Evolutionary conservation across 768 basidiomycete species (phyloP), one percentile per base, ranked within the genome.

Genomic region (Trametes punicea): DNA sequence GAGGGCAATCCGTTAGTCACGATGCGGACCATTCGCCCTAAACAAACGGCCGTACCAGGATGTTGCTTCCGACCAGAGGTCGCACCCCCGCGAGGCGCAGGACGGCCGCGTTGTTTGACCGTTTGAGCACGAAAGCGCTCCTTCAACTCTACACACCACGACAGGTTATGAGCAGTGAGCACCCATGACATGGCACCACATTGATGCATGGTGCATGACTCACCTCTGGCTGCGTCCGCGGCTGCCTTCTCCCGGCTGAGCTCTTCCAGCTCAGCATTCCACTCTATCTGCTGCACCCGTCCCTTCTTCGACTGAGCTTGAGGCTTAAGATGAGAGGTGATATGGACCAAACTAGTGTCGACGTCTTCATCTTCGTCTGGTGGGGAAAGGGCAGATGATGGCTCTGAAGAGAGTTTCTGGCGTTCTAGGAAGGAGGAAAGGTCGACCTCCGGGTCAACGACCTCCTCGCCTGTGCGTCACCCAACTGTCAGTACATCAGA

Each of bases 141-240:
- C 41, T 72, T 72, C 39, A 72, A 29, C 33, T 71, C 71, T 72
- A 51, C 8, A 21, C 9, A 6, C 6, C 5, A 7, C 8, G 34
- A n/a, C n/a, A n/a, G n/a, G 23, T 26, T 6, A 25, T 6, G 8
- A 18, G 42, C 7, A 34, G 27, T 30, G 23, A 44, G 7, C 15
- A 27, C 21, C 10, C n/a, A n/a, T 41, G 39, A 20, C 20, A 33
- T 16, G 21, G n/a, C 29, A 13, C 18, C 33, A 25, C 31, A 31
- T 7, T 8, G 31, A 31, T 7, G 7, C 31, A 13, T 13, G 2
- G 34, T 15, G 51, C n/a, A 51, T 16, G 6, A 64, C 74, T 40
- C 50, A 88, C 90, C 90, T 77, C 88, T 75, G 21, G 79, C 80
- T 11, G 90, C 90, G 56, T 91, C 89, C 0, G 89, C 88, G 5